Evolutionary conservation across 164 flowering plant species (phyloP).

Genomic region (Dillenia suffruticosa): DNA sequence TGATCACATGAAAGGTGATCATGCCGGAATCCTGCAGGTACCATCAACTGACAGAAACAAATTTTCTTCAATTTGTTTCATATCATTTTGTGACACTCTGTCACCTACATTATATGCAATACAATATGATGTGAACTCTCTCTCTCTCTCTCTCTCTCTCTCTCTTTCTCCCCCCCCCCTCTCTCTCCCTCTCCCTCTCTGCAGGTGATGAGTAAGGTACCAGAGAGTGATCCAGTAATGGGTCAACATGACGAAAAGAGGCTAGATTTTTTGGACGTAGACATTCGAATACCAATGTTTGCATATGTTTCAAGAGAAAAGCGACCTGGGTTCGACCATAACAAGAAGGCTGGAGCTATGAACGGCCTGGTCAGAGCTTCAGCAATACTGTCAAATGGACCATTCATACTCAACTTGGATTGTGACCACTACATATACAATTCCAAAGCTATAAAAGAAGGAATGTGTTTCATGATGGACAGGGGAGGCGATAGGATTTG

Average conservation of each 20-base stretch:
- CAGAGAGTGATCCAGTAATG: constrained; percentile 15
- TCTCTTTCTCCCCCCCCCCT: neutral
- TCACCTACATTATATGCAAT: no score
- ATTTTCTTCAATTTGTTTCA: no score
- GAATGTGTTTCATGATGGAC: constrained; percentile 50
- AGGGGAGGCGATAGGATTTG: constrained; percentile 43
- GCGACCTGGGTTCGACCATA: constrained; percentile 40
- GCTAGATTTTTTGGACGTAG: constrained; percentile 34
- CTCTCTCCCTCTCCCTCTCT: neutral
- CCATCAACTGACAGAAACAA: no score
- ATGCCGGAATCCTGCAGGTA: constrained; percentile 79
- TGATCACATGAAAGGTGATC: constrained; percentile 74
- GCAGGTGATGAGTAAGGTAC: constrained; percentile 56
- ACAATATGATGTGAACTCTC: no score
- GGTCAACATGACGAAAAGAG: constrained; percentile 18
- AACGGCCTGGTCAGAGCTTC: constrained; percentile 42
- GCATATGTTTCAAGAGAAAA: constrained; percentile 42
- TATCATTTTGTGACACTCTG: no score
- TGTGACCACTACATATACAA: constrained; percentile 48
- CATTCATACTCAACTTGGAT: constrained; percentile 44
- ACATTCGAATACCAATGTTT: constrained; percentile 39
- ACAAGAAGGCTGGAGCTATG: constrained; percentile 53
- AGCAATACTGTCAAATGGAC: constrained; percentile 43
- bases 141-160: no score
- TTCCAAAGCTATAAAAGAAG: constrained; percentile 32